phyloP scores from a whole-genome alignment of 768 basidiomycete species.

The Trametes sanguinea region DNA sequence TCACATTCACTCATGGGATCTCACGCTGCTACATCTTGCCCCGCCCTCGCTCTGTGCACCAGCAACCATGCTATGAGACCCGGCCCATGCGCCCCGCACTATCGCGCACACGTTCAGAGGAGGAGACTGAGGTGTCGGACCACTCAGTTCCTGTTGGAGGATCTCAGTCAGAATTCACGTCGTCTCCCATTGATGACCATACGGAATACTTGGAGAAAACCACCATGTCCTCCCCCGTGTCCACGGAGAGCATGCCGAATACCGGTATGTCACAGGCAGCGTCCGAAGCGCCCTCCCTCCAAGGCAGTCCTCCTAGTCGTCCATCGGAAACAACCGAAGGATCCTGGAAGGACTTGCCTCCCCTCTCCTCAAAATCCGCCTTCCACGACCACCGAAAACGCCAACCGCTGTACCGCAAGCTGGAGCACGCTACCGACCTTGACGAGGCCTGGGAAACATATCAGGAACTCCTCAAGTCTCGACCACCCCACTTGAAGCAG shows the following conservation, averaged over 20 bases:
- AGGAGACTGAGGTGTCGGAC: conserved; percentile 11
- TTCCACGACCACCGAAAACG: conserved; percentile 4
- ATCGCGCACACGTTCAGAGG: conserved; percentile 11
- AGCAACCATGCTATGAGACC: conserved; percentile 17
- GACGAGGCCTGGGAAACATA: conserved; percentile 19
- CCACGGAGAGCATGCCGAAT: background rate
- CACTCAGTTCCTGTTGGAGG: background rate
- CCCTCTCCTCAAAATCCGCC: background rate
- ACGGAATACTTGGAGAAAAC: background rate
- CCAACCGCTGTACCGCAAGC: conserved; percentile 6
- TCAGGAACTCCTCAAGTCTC: conserved; percentile 7
- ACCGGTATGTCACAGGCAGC: background rate
- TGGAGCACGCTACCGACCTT: background rate
- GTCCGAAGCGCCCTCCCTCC: background rate
- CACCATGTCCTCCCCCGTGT: background rate
- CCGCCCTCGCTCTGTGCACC: conserved; percentile 15
- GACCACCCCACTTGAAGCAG: conserved; percentile 9
- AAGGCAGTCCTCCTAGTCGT: background rate
- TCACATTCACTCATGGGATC: conserved; percentile 47
- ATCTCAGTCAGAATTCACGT: background rate
- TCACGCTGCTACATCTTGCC: conserved; percentile 29
- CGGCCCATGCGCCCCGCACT: background rate
- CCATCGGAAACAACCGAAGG: background rate
- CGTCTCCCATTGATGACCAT: background rate
- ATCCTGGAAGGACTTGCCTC: background rate